phyloP scores from a whole-genome alignment of 768 basidiomycete genomes.

The Leccinum subtestaceum region DNA sequence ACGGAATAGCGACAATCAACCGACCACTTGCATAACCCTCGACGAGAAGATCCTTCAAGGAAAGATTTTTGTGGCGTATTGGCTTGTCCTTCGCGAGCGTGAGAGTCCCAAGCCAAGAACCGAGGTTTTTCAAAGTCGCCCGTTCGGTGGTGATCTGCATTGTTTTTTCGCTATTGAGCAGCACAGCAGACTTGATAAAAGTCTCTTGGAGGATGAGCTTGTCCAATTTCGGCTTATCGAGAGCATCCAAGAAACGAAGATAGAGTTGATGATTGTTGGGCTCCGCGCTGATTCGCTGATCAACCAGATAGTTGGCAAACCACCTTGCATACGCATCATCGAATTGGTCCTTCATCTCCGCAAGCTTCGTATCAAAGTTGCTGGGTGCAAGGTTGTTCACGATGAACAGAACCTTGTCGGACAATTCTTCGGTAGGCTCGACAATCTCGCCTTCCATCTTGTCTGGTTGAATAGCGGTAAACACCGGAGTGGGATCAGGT shows the following conservation, averaged over 20 bases:
- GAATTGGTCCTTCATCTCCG: conserved; percentile 84
- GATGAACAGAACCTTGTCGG: conserved; percentile 95
- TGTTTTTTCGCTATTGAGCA: conserved; percentile 91
- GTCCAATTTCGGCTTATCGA: conserved; percentile 64
- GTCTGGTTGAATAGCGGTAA: conserved; percentile 79
- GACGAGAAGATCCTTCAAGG: conserved; percentile 95
- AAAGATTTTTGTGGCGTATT: conserved; percentile 88
- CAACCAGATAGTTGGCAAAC: conserved; percentile 98
- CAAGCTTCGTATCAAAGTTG: conserved; percentile 86
- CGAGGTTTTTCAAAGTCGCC: conserved; percentile 87
- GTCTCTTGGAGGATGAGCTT: conserved; percentile 93
- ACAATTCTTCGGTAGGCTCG: conserved; percentile 79
- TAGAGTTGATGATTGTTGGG: conserved; percentile 97
- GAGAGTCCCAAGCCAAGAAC: conserved; percentile 90
- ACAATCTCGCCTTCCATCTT: conserved; percentile 56
- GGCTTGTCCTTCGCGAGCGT: conserved; percentile 92
- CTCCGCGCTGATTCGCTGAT: conserved; percentile 92
- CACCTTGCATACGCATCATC: conserved; percentile 82
- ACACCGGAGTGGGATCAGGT: conserved; percentile 52
- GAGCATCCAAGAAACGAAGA: conserved; percentile 85
- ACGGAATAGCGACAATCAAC: conserved; percentile 91
- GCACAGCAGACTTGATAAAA: conserved; percentile 74
- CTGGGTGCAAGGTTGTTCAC: conserved; percentile 95
- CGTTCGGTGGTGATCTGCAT: conserved; percentile 84
- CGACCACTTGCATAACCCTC: conserved; percentile 94